Evolutionary conservation across 306 rosid genomes (phyloP).

Genomic region (Vicia faba): DNA sequence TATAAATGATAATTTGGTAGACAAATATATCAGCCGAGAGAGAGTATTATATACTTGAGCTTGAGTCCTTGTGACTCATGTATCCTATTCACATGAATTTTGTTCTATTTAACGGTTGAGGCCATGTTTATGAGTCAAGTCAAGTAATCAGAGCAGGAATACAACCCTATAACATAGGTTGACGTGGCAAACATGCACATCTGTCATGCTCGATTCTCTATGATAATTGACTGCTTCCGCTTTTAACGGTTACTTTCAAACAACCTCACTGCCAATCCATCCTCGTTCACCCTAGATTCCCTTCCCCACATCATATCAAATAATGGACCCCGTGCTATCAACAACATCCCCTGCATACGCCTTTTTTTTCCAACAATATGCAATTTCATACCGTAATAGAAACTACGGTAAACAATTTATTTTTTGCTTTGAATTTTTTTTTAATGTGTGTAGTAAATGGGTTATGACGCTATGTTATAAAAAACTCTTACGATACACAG

Average conservation of each 20-base stretch:
- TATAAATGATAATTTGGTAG: no score
- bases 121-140: not conserved
- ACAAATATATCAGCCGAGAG: no score
- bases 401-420: no score
- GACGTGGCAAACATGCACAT: constrained; percentile 57
- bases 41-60: no score
- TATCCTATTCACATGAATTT: no score
- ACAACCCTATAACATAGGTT: not conserved
- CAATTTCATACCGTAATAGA: not conserved
- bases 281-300: constrained; percentile 46
- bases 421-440: no score
- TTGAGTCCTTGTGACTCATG: no score
- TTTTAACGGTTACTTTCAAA: constrained; percentile 25
- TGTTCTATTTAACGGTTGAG: not conserved
- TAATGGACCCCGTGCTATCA: constrained; percentile 1
- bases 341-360: not conserved
- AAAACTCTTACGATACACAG: constrained; percentile 21
- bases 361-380: not conserved
- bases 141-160: constrained; percentile 5
- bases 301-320: not conserved
- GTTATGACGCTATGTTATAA: not conserved
- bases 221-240: constrained; percentile 29
- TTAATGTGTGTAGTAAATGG: not conserved
- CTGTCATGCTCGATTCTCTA: constrained; percentile 43
- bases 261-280: constrained; percentile 10